Conservation (phyloP, 1,139 yeast genomes). For the Keqinozyma sinolaborantium region DNA sequence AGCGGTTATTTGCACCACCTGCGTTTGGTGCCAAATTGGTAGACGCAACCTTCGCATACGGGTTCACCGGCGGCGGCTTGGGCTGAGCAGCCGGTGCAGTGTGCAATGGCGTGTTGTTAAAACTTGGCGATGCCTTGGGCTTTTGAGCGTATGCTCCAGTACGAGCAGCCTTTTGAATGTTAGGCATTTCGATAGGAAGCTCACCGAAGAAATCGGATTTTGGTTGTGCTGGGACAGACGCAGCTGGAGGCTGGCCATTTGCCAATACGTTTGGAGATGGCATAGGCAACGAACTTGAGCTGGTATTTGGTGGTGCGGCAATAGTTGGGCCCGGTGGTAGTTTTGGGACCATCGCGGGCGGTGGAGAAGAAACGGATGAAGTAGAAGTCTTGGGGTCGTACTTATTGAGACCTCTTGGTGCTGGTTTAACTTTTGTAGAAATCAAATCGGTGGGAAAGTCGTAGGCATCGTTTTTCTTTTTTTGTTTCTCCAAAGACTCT, state of each 20-base stretch:
- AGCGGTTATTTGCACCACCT: background rate
- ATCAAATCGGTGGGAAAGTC: constrained; percentile 72
- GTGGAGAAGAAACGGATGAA: constrained; percentile 10
- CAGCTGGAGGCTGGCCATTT: background rate
- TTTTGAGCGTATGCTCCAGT: constrained; percentile 19
- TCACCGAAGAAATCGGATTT: constrained; percentile 54
- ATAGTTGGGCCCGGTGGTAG: constrained; percentile 3
- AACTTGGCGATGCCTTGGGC: constrained; percentile 8
- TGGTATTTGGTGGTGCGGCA: constrained; percentile 2
- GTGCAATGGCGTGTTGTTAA: background rate
- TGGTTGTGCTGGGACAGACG: constrained; percentile 9
- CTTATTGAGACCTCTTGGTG: constrained; percentile 22
- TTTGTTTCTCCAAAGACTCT: constrained; percentile 37
- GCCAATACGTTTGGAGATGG: constrained; percentile 2
- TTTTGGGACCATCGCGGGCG: constrained; percentile 7
- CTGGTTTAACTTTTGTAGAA: constrained; percentile 34
- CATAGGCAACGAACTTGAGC: background rate
- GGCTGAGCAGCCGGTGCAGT: constrained; percentile 7
- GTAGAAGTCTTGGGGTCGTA: constrained; percentile 25
- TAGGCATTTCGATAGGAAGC: constrained; percentile 35
- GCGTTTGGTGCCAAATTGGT: background rate
- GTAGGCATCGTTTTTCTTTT: constrained; percentile 68
- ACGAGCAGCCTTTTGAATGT: constrained; percentile 24
- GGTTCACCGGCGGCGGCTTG: constrained; percentile 13
- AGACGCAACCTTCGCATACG: constrained; percentile 12